Evolutionary conservation across 495 filamentous ascomycete genomes (phyloP).

Genomic region (Aspergillus nanangensis): DNA sequence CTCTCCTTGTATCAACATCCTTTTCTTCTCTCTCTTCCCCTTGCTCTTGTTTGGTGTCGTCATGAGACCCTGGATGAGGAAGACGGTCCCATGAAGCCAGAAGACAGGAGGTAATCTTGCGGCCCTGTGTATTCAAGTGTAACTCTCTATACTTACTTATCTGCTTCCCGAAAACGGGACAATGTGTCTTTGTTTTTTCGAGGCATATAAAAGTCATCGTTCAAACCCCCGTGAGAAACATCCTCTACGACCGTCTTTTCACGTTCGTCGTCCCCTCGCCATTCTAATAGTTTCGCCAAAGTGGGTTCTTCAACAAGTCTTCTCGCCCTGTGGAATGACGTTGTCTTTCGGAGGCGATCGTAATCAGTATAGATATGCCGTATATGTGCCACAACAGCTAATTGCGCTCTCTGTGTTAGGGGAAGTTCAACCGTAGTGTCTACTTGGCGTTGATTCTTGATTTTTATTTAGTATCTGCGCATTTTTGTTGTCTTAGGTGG

Average conservation of each 20-base stretch:
- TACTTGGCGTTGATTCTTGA: conserved; percentile 54
- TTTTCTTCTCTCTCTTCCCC: no score
- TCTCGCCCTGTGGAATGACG: conserved; percentile 64
- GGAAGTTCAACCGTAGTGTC: conserved; percentile 63
- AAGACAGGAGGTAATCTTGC: no score
- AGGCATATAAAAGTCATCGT: no score
- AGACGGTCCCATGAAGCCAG: no score
- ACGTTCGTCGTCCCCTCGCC: conserved; percentile 82
- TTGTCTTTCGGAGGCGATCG: conserved; percentile 65
- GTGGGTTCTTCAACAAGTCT: conserved; percentile 64
- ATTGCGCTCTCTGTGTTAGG: conserved; percentile 69
- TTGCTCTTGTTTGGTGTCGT: no score
- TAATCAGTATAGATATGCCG: conserved; percentile 84
- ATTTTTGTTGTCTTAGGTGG: conserved; percentile 2
- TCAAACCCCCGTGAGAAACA: conserved; percentile 72
- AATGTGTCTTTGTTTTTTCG: no score
- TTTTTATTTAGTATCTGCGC: conserved; percentile 8
- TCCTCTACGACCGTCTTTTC: conserved; percentile 72
- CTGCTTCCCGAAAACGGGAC: no score
- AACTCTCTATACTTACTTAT: no score
- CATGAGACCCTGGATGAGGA: no score
- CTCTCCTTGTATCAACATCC: no score
- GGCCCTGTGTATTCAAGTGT: no score
- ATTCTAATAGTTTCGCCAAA: conserved; percentile 70
- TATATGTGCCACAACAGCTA: conserved; percentile 83